phyloP scores from a whole-genome alignment of 1,139 yeast genomes.

The Taphrina confusa region DNA sequence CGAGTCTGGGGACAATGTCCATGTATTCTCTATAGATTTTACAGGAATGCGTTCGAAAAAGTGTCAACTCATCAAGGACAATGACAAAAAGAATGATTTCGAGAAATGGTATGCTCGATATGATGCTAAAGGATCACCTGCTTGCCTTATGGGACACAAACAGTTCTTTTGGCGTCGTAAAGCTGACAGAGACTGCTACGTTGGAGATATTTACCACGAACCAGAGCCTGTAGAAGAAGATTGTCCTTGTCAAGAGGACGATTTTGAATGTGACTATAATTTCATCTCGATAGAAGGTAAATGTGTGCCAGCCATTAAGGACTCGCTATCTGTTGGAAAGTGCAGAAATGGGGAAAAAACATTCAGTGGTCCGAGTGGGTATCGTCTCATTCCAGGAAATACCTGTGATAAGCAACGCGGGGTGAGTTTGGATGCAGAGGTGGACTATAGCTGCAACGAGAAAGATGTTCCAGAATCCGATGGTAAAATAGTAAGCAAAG shows the following conservation, averaged over 20 bases:
- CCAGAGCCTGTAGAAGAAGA: constrained; percentile 57
- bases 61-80: constrained; percentile 49
- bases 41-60: constrained; percentile 53
- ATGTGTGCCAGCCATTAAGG: constrained; percentile 58
- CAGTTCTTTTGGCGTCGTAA: constrained; percentile 71
- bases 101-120: constrained; percentile 69
- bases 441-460: constrained; percentile 40
- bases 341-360: constrained; percentile 46
- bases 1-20: constrained; percentile 40
- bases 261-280: constrained; percentile 62
- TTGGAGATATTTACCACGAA: constrained; percentile 62
- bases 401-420: constrained; percentile 48
- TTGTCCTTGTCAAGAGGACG: constrained; percentile 66
- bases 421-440: constrained; percentile 40
- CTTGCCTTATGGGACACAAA: constrained; percentile 72
- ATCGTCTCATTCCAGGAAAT: constrained; percentile 55
- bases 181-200: constrained; percentile 66
- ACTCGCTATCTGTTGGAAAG: constrained; percentile 35
- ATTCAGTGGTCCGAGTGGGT: constrained; percentile 45
- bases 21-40: constrained; percentile 61
- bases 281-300: constrained; percentile 48
- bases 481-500: constrained; percentile 43
- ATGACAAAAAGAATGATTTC: constrained; percentile 60
- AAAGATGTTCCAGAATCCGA: constrained; percentile 33
- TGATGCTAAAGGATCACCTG: constrained; percentile 53